Percentiles rank a stretch among this genome's conserved stretches.
Conservation (phyloP, 2,329 filamentous ascomycete genomes). For the Kalaharituber pfeilii region DNA sequence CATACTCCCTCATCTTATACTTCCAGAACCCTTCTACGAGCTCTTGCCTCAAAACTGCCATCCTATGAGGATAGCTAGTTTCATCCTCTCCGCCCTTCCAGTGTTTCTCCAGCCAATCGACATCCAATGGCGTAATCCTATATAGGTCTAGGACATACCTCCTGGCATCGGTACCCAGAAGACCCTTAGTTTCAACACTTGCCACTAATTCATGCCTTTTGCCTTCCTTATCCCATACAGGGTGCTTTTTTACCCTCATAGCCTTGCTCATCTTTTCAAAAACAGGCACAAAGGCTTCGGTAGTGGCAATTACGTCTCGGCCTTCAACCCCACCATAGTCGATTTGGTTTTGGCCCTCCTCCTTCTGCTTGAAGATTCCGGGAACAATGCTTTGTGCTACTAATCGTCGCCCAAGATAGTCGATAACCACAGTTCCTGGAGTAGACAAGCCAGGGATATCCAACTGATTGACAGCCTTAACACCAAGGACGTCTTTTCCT, state of each 20-base stretch:
- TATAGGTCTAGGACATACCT: constrained; percentile 98
- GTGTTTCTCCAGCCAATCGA: constrained; percentile 72
- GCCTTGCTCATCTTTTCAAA: constrained; percentile 86
- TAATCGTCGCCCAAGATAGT: constrained; percentile 92
- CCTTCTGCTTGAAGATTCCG: constrained; percentile 96
- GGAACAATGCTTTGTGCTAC: constrained; percentile 97
- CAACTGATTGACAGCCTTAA: constrained; percentile 88
- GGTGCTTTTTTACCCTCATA: constrained; percentile 79
- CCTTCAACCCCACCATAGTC: constrained; percentile 97
- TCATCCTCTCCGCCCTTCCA: constrained; percentile 32
- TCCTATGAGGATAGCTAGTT: constrained; percentile 70
- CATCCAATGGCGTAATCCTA: constrained; percentile 79
- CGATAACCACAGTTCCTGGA: constrained; percentile 85
- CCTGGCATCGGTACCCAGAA: constrained; percentile 89
- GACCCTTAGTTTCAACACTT: constrained; percentile 92
- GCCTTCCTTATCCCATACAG: constrained; percentile 94
- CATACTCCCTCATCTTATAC: constrained; percentile 73
- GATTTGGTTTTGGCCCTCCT: constrained; percentile 94
- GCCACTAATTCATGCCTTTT: constrained; percentile 81
- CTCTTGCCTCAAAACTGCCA: constrained; percentile 85
- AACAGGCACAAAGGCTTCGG: constrained; percentile 64
- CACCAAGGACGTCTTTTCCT: constrained; percentile 87
- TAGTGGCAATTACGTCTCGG: constrained; percentile 82
- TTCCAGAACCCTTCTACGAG: constrained; percentile 75
- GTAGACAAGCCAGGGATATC: constrained; percentile 91